These are phyloP conservation scores for Ichthyophthirius multifiliis DNA, from an alignment of 169 alveolate species.

Conservation along the genomic window DNA sequence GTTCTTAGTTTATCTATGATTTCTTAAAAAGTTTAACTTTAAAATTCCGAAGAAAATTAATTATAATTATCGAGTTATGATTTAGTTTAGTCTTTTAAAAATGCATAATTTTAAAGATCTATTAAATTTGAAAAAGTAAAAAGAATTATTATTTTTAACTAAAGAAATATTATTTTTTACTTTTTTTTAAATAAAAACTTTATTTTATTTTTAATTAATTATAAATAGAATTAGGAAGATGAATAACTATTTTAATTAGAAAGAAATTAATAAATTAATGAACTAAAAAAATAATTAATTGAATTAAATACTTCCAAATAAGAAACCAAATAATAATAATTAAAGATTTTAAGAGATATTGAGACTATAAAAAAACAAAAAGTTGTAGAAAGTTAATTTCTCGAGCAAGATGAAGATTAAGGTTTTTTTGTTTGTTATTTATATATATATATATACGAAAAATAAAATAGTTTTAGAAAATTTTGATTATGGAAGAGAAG, in stretches of 20 bases:
- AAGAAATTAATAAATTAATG: not conserved
- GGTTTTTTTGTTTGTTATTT: not conserved
- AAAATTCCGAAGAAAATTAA: too few relatives aligned
- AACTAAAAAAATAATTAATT: not conserved
- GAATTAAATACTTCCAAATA: not conserved
- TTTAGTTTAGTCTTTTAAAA: too few relatives aligned
- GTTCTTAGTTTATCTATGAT: too few relatives aligned
- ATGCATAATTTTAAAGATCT: too few relatives aligned
- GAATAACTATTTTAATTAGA: conserved; percentile 1
- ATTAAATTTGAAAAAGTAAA: too few relatives aligned
- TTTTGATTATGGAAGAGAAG: conserved; percentile 64
- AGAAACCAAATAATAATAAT: not conserved
- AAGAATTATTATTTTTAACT: too few relatives aligned
- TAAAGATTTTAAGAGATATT: conserved; percentile 1
- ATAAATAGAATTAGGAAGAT: not conserved
- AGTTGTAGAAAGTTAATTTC: conserved; percentile 7
- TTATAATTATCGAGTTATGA: too few relatives aligned
- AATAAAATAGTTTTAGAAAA: conserved; percentile 43
- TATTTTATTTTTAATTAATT: not conserved
- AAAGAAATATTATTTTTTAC: too few relatives aligned
- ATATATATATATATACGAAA: not conserved
- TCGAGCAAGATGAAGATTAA: conserved; percentile 48
- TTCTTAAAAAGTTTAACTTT: too few relatives aligned
- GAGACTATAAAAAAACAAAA: conserved; percentile 15
- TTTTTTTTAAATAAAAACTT: too few relatives aligned